Base-by-base conservation (phyloP, 306 rosid species). In the Fagus sylvatica region DNA sequence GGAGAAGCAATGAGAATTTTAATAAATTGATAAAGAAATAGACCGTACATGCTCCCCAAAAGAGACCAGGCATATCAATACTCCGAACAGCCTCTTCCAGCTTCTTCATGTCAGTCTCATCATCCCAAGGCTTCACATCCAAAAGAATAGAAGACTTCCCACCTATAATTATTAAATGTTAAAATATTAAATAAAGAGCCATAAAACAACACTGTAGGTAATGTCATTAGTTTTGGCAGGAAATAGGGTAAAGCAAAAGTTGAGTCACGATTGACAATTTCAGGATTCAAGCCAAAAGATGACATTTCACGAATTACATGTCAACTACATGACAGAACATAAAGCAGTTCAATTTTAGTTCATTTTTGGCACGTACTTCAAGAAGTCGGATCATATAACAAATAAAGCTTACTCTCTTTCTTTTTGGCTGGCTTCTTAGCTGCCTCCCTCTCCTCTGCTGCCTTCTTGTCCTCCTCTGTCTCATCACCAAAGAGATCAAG, bases 121-220 rank as follows among this genome's bases (percentile, higher is more conserved):
- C 98, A 1, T 93, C 98, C 98, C 98, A 93, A 65, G 98, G 98
- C 83, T 93, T 93, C n/a, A 93, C 94, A 78, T 93, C 98, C 37
- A 93, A 74, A 54, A 93, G 89, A 76, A 93, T 91, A 4, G 98
- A 93, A 68, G 98, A 93, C 62, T 93, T 93, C 0, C 98, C 98
- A 71, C 97, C 97, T 92, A 78, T 8, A 51, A 10, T 42, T 55
- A 51, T 30, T 33, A 59, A 66, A 74, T n/a, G 74, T 74, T 3
- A 40, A 19, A 41, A 10, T 13, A 15, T 9, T 19, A 73, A 8
- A 72, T 13, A 53, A 2, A n/a, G 12, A 37, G n/a, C 36, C 9
- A 43, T 8, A 62, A 46, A 46, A 54, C 36, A 32, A 59, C 17
- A 51, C 56, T 43, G 33, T 28, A 0, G 33, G 9, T 9, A 22